Evolutionary conservation across 2,329 filamentous ascomycete genomes (phyloP).

Genomic region (Phaeoacremonium minimum): DNA sequence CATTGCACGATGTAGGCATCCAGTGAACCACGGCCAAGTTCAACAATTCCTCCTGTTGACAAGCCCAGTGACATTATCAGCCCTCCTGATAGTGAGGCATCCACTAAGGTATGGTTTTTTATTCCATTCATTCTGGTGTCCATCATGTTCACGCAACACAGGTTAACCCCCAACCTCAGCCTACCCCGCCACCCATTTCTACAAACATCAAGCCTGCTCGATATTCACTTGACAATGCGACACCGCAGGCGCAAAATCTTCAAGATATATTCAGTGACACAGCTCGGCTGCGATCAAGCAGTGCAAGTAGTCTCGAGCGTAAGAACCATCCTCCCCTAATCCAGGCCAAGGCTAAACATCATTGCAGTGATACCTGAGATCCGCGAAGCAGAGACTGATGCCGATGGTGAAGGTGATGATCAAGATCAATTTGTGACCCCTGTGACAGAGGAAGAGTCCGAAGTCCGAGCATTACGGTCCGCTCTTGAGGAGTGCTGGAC

Average conservation of each 20-base stretch:
- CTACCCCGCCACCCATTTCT: conserved; percentile 66
- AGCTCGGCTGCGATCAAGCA: conserved; percentile 57
- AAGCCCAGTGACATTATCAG: conserved; percentile 28
- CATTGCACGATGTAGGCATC: conserved; percentile 34
- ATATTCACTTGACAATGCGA: conserved; percentile 66
- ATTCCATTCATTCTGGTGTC: neutral
- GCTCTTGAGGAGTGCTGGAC: conserved; percentile 90
- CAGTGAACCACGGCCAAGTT: conserved; percentile 22
- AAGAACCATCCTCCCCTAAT: conserved; percentile 17
- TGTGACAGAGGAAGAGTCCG: conserved; percentile 41
- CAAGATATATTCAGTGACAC: conserved; percentile 63
- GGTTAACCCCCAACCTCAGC: conserved; percentile 32
- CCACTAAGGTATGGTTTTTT: conserved; percentile 25
- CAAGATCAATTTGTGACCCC: conserved; percentile 38
- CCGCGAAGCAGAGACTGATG: conserved; percentile 44
- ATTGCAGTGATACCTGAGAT: conserved; percentile 46
- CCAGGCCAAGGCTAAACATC: conserved; percentile 18
- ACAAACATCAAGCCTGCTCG: conserved; percentile 66
- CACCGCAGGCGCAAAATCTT: conserved; percentile 78
- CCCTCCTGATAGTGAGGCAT: conserved; percentile 26
- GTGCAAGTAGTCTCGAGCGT: conserved; percentile 77
- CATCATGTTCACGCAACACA: conserved; percentile 6
- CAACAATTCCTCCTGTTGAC: conserved; percentile 11
- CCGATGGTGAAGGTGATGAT: conserved; percentile 50
- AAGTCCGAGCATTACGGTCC: conserved; percentile 65